Evolutionary conservation across 345 rosid species (phyloP), one percentile per base, ranked within the genome.

Genomic region (Combretum micranthum): DNA sequence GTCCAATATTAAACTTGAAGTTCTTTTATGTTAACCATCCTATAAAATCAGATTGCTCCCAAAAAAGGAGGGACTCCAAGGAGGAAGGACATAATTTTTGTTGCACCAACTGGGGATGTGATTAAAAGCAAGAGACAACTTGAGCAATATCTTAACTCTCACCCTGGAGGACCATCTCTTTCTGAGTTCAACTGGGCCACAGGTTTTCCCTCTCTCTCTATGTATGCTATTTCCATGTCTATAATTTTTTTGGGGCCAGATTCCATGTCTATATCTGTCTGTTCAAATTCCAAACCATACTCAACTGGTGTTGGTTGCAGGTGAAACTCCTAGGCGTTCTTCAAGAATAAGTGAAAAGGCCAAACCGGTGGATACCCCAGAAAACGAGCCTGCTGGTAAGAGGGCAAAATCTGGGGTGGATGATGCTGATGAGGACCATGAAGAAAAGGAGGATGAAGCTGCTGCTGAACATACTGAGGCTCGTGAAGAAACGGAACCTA

Each of bases 251-350:
- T n/a, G n/a, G n/a, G n/a, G n/a, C n/a, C n/a, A n/a, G n/a, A n/a
- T 32, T 32, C 39, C 39, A 32, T 32, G 26, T 32, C 39, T 32
- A 32, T 32, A 32, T 32, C 9, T 32, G 39, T 32, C 39, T 11
- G 9, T 32, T 32, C 1, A 11, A 32, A 32, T 32, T 32, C 9
- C 9, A 11, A 4, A 7, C 10, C 9, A 7, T 11, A 7, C 39
- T 32, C 39, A 32, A 4, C 39, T 7, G 39, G 39, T 32, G 9
- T 4, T 32, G 39, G 39, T 32, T 5, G 39, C 39, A 32, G 70
- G 70, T 43, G 75, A 70, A 59, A 65, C 70, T 44, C 75, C 75
- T 15, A 70, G 75, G 67, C 61, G 75, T 39, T 70, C 75, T 6
- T 56, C 70, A 11, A 56, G 75, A 60, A 65, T 70, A 6, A 70